Conservation (phyloP, 2,329 filamentous ascomycete species). For the Neofusicoccum parvum region DNA sequence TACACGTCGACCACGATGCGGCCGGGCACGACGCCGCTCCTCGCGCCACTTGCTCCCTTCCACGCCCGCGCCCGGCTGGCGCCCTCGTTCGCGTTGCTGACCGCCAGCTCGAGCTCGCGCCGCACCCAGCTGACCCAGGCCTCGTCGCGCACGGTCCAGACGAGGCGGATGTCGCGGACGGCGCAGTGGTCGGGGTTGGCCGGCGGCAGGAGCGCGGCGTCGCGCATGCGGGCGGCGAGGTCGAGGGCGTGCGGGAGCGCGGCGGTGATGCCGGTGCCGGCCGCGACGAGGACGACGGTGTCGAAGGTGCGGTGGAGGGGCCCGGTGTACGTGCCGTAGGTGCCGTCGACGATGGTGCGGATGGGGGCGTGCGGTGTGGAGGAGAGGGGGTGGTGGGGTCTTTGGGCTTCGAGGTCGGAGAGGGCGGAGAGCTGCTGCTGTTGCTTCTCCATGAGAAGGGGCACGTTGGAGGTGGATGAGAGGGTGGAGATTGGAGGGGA, state of each 20-base stretch:
- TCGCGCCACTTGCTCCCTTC: neutral
- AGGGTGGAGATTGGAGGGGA: neutral
- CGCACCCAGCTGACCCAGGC: constrained; percentile 23
- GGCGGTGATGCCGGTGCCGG: constrained; percentile 25
- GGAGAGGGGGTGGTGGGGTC: neutral
- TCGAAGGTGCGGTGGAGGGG: constrained; percentile 25
- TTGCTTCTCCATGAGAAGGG: neutral
- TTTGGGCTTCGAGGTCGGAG: neutral
- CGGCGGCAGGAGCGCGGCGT: constrained; percentile 3
- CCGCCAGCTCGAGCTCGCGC: constrained; percentile 20
- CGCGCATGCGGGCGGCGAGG: constrained; percentile 23
- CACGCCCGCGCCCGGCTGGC: neutral
- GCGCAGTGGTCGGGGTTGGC: constrained; percentile 10
- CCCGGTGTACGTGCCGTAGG: constrained; percentile 29
- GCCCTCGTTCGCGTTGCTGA: constrained; percentile 2
- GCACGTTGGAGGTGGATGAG: neutral
- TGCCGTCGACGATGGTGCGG: constrained; percentile 31
- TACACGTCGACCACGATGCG: constrained; percentile 24
- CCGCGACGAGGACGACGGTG: constrained; percentile 25
- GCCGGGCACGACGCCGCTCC: no score
- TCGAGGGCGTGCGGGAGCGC: constrained; percentile 25
- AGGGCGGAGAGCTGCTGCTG: neutral
- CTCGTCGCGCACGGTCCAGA: constrained; percentile 24
- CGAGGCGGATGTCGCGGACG: constrained; percentile 22
- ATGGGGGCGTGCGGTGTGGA: neutral